Percentiles rank a stretch among this genome's conserved stretches.
phyloP scores from a whole-genome alignment of 1,284 basidiomycete species.

The Prillingera fragicola region DNA sequence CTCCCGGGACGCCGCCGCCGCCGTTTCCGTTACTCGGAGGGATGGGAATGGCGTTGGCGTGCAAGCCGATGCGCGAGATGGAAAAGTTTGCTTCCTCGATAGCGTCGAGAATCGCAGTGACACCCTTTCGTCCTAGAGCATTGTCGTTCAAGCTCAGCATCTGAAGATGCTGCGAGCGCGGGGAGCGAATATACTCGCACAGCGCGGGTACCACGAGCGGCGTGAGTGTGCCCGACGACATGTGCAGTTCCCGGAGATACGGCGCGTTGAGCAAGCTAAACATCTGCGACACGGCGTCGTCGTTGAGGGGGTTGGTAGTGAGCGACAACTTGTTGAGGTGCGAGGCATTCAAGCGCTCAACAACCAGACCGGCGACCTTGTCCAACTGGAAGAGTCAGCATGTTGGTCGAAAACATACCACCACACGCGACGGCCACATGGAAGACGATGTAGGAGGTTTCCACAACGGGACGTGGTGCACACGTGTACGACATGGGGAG shows the following conservation, averaged over 20 bases:
- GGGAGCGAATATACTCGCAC: constrained; percentile 20
- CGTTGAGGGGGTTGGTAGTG: constrained; percentile 30
- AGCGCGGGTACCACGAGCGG: constrained; percentile 13
- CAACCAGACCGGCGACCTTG: neutral
- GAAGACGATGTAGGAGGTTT: no score
- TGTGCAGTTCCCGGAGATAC: constrained; percentile 28
- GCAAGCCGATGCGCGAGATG: constrained; percentile 27
- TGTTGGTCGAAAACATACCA: no score
- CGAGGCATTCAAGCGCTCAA: constrained; percentile 28
- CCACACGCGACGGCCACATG: no score
- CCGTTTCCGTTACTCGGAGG: no score
- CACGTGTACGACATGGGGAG: no score
- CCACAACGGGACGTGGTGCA: no score
- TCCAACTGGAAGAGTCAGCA: neutral
- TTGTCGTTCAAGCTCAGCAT: constrained; percentile 40
- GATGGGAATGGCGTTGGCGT: constrained; percentile 22
- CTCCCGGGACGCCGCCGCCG: no score
- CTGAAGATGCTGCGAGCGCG: constrained; percentile 26
- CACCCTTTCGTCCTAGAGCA: constrained; percentile 25
- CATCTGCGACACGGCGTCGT: constrained; percentile 18
- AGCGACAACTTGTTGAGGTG: constrained; percentile 27
- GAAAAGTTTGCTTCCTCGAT: constrained; percentile 32
- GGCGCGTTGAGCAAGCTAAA: constrained; percentile 25
- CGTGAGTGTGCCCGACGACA: constrained; percentile 34
- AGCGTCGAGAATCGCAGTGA: constrained; percentile 31